Base-by-base conservation (phyloP, 106 monocot species). In the Iris macrosiphon region DNA sequence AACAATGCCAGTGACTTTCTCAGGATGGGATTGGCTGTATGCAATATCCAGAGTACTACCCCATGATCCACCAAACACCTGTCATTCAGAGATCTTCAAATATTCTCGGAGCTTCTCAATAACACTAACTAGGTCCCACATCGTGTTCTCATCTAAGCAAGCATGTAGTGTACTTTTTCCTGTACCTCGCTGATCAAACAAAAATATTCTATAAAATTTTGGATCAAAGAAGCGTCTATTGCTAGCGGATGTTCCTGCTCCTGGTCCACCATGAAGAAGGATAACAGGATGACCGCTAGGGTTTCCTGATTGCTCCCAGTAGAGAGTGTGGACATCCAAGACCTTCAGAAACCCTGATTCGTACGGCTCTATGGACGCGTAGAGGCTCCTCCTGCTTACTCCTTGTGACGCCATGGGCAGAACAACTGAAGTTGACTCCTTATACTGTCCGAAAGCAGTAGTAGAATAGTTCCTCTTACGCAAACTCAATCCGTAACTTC, bases 61-160 rank as follows among this genome's bases (percentile, higher is more conserved):
- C 96, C 96, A 98, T 25, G 96, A 98, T 30, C 96, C 96, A 43
- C 96, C 96, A 83, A 98, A 98, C 2, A 98, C 96, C 96, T 98
- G 47, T 90, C 96, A 98, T 63, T 98, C 90, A 50, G 96, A 75
- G 45, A 98, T 91, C 1, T 83, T 78, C 38, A 98, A 66, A 75
- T 91, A 77, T 35, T 87, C 75, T 37, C 96, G 70, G 2, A 98
- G 79, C 41, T 90, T 90, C 61, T 98, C 96, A 50, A 98, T 87
- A 61, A 91, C 96, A 31, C 68, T 72, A 48, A 98, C 72, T 54
- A 98, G 72, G 61, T 98, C 80, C 96, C 96, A 98, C n/a, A 90
- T 98, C 22, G 96, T 98, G 63, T 98, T 98, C 55, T 83, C 80
- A 37, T 87, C 90, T 63, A 98, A 90, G 63, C 96, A 98, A 21